These are phyloP conservation scores for Nitzschia palea DNA, from an alignment of 108 stramenopile species.

Conservation along the genomic window DNA sequence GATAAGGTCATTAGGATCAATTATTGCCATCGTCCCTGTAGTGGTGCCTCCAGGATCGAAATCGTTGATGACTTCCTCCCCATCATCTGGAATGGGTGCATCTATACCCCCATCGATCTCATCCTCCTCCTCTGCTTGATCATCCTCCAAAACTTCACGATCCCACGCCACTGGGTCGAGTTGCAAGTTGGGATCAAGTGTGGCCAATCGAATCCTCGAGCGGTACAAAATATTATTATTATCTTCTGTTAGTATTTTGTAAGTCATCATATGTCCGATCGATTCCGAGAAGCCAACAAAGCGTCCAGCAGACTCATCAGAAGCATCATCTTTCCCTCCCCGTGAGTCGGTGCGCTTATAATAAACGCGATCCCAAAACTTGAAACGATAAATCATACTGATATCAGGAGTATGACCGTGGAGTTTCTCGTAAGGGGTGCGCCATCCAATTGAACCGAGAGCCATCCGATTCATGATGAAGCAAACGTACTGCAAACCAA, in stretches of 20 bases:
- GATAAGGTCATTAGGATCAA: slow-evolving; percentile 6
- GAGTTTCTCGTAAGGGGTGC: slow-evolving; percentile 10
- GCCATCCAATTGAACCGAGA: slow-evolving; percentile 6
- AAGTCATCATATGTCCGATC: slow-evolving; percentile 37
- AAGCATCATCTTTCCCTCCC: slow-evolving; percentile 3
- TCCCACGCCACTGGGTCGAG: neutral
- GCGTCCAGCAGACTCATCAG: slow-evolving; percentile 4
- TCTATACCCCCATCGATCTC: neutral
- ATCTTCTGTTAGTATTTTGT: slow-evolving; percentile 9
- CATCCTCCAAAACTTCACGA: neutral
- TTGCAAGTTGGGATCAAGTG: neutral
- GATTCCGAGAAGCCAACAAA: slow-evolving; percentile 34
- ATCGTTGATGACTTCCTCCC: neutral
- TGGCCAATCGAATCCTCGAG: slow-evolving; percentile 18
- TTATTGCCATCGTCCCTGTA: neutral
- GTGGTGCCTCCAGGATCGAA: neutral
- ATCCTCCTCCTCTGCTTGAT: neutral
- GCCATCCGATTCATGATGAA: slow-evolving; percentile 29
- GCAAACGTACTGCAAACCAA: slow-evolving; percentile 18
- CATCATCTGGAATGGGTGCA: neutral
- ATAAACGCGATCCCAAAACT: slow-evolving; percentile 28
- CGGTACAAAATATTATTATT: slow-evolving; percentile 17
- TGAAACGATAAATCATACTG: slow-evolving; percentile 6
- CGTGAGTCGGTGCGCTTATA: neutral
- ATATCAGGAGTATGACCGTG: slow-evolving; percentile 27